Base-by-base conservation (phyloP, 345 rosid genomes). In the Citrus maxima region DNA sequence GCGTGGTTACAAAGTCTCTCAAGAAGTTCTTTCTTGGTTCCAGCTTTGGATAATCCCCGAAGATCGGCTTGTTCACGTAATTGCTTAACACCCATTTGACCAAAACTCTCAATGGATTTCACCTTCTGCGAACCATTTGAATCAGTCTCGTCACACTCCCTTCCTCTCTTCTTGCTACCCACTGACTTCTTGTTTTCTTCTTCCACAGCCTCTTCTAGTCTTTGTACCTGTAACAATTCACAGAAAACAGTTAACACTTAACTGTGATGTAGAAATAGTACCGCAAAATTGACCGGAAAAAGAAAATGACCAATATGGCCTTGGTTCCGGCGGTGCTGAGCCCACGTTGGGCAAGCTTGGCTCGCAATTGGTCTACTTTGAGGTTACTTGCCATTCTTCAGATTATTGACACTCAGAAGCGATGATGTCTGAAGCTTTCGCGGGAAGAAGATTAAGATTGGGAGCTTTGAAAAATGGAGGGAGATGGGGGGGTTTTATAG, bases 41-140 rank as follows among this genome's bases (percentile, higher is more conserved):
- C 98, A 8, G 89, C 73, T 16, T 88, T 7, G 27, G 86, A 81
- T 77, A 93, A 55, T 59, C 94, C 90, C 55, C 82, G 84, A 76
- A 85, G 81, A 77, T 40, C 83, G 46, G 95, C 92, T 86, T 88
- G 91, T 34, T 92, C 90, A 0, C 98, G 97, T 76, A 95, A 84
- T 70, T 91, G 92, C 85, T 85, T 89, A 70, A 93, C 79, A 81
- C 80, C 86, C 95, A 92, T 88, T 67, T 69, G 85, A 16, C 87
- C 87, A 81, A 88, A 85, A 70, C 83, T 83, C 32, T 86, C 94
- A 73, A 82, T 74, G 28, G 86, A 91, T 68, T 35, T 78, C 77
- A 90, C 35, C 80, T 90, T 89, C 82, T 81, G 88, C 28, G 85
- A 77, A 51, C 82, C 84, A 19, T 35, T 71, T 22, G 80, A 61